Evolutionary conservation across 2,329 filamentous ascomycete species (phyloP), one percentile per base, ranked within the genome.

Genomic region (Aspergillus tamarii): DNA sequence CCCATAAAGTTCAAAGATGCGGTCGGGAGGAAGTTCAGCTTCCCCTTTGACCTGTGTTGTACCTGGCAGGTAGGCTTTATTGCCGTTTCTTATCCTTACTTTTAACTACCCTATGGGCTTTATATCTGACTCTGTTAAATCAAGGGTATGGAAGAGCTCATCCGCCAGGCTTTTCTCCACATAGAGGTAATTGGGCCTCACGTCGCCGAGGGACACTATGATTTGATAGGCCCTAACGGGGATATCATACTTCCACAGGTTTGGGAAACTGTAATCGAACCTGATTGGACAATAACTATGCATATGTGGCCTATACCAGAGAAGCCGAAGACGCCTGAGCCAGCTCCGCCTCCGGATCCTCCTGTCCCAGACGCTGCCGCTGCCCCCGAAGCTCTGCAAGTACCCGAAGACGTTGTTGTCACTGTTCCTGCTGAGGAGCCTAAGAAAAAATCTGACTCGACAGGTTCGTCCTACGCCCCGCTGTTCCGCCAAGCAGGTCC

Each of bases 1-100:
- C 92, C 91, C 2, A 92, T 97, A 76, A 90, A 89, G 69, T 96
- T 96, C 81, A 96, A 96, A 79, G 94, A 97, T 75, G 93, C 93
- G 0, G 88, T 97, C 19, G 92, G 92, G 36, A 87, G 94, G 69
- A 97, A 96, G 77, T 97, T 96, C 77, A 95, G 88, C 78, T 97
- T 97, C 73, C 94, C 94, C 1, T 97, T 90, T 79, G 88, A 94
- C 67, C 78, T 96, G 34, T 97, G 93, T 78, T 88, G 89, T 72
- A 95, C 89, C 3, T 96, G 93, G 93, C 82, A 84, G 82, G 91
- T 94, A 87, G 75, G 87, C 85, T 32, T 41, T 41, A 9, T 41
- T 41, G 2, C n/a, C 9, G n/a, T n/a, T 41, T n/a, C 16, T 41
- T 41, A 19, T 41, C 39, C 16, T 10, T 41, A 19, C 39, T 39